These are phyloP conservation scores for Nitzschia sp. DNA, from an alignment of 108 stramenopile species.

Conservation along the genomic window DNA sequence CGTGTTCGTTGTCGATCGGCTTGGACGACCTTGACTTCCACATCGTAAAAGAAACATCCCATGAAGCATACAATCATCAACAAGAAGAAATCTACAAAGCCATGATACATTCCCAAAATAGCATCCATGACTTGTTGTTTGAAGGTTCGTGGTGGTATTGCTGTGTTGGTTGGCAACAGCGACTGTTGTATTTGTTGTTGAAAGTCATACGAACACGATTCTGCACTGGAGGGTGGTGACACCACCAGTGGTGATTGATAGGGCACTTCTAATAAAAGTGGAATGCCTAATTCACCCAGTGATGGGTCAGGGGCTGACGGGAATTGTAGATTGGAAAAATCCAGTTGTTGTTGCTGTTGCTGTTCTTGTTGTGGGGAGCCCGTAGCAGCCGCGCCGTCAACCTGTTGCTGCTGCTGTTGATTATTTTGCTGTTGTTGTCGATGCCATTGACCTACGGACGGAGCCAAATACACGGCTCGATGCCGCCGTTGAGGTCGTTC, in stretches of 20 bases:
- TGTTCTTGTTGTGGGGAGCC: no score
- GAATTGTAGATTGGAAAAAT: not conserved
- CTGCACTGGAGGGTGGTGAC: slow-evolving; percentile 30
- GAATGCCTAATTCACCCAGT: slow-evolving; percentile 21
- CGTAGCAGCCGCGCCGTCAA: slow-evolving; percentile 17
- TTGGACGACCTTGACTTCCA: slow-evolving; percentile 38
- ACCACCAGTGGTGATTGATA: not conserved
- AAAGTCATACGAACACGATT: not conserved
- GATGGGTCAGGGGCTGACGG: not conserved
- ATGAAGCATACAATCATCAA: slow-evolving; percentile 28
- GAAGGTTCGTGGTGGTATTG: not conserved
- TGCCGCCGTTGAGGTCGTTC: slow-evolving; percentile 29
- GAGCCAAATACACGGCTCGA: slow-evolving; percentile 41
- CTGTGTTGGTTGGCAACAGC: not conserved
- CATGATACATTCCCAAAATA: slow-evolving; percentile 6
- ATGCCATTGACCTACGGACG: slow-evolving; percentile 9
- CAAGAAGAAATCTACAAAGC: slow-evolving; percentile 21
- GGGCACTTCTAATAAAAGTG: slow-evolving; percentile 34
- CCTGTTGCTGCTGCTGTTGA: slow-evolving; percentile 10
- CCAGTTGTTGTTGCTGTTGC: slow-evolving; percentile 13
- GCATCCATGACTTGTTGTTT: slow-evolving; percentile 6
- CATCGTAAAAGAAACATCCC: slow-evolving; percentile 40
- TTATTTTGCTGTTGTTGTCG: slow-evolving; percentile 11
- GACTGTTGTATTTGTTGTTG: slow-evolving; percentile 1
- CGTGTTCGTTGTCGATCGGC: slow-evolving; percentile 12